Conservation (phyloP, 2,329 filamentous ascomycete species). For the Hypocrella siamensis region DNA sequence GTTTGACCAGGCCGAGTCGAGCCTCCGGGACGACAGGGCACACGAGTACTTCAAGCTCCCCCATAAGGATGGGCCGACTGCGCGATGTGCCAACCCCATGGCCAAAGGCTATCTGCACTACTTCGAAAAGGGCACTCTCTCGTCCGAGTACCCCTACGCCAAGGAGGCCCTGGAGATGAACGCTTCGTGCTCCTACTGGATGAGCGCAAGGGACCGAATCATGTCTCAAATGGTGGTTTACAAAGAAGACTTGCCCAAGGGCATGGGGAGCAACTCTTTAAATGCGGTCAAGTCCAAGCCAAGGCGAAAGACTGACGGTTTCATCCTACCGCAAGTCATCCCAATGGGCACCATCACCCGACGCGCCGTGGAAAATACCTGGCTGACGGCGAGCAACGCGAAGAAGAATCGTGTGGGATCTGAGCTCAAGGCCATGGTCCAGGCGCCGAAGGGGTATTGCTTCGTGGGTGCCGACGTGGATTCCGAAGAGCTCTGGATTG, state of each 20-base stretch:
- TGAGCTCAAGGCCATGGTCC: conserved; percentile 93
- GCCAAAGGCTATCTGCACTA: conserved; percentile 83
- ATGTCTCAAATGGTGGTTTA: conserved; percentile 93
- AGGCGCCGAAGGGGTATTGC: conserved; percentile 74
- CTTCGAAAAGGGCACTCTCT: conserved; percentile 78
- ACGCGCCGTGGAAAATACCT: conserved; percentile 90
- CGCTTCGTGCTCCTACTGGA: conserved; percentile 97
- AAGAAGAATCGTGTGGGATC: conserved; percentile 93
- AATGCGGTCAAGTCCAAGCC: conserved; percentile 7
- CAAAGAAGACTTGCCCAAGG: conserved; percentile 37
- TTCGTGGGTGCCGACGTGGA: conserved; percentile 98
- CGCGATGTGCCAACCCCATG: conserved; percentile 73
- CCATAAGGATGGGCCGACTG: conserved; percentile 82
- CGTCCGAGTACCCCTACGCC: conserved; percentile 77
- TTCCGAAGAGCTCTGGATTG: conserved; percentile 96
- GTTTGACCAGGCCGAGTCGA: conserved; percentile 57
- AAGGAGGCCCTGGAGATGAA: conserved; percentile 98
- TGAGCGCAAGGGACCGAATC: conserved; percentile 85
- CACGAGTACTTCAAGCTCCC: conserved; percentile 82
- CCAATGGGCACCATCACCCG: conserved; percentile 97
- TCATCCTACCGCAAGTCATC: conserved; percentile 88
- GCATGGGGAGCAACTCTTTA: conserved; percentile 2
- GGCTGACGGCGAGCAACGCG: conserved; percentile 94
- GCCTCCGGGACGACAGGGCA: conserved; percentile 48
- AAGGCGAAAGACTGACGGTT: conserved; percentile 42